Base-by-base conservation (phyloP, 179 eudicot species). In the Gypsophila paniculata region DNA sequence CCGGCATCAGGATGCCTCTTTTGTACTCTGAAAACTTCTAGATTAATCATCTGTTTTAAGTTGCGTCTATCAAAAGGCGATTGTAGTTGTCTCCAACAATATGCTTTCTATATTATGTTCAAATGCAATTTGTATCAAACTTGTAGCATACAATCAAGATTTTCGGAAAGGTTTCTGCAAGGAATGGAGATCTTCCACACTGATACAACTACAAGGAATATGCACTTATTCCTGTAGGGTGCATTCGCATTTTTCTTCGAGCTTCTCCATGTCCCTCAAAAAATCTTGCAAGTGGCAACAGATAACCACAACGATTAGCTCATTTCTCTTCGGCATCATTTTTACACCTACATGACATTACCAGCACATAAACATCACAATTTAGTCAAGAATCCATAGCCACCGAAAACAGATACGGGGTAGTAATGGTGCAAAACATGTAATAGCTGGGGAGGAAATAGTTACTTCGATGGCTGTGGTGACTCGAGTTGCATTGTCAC, bases 401-500 rank as follows among this genome's bases (percentile, higher is more conserved):
- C 15, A 19, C 5, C 15, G 12, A 11, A 6, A 17, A 17, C n/a
- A 29, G 8, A 14, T 17, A 44, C 17, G 25, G 18, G 34, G 34
- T 29, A 32, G 6, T 52, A 17, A 39, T 32, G n/a, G n/a, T 26
- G 19, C 52, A 10, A 36, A 36, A n/a, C n/a, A n/a, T n/a, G n/a
- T n/a, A n/a, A n/a, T n/a, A n/a, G n/a, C n/a, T n/a, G n/a, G 32
- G 61, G 1, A 19, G 46, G 2, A 57, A 13, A 25, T 52, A 66
- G 82, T 77, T 78, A 89, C 90, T 78, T 88, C 65, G 89, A 85
- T 44, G 85, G 72, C 80, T 85, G 96, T 8, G 89, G 74, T 18
- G 98, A 93, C 77, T 94, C 99, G 9, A 94, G 92, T 76, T 91
- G 97, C 91, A 94, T 80, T 23, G 97, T 94, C 21, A 91, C 97